Evolutionary conservation across 345 rosid genomes (phyloP).

Genomic region (Gossypium australe): DNA sequence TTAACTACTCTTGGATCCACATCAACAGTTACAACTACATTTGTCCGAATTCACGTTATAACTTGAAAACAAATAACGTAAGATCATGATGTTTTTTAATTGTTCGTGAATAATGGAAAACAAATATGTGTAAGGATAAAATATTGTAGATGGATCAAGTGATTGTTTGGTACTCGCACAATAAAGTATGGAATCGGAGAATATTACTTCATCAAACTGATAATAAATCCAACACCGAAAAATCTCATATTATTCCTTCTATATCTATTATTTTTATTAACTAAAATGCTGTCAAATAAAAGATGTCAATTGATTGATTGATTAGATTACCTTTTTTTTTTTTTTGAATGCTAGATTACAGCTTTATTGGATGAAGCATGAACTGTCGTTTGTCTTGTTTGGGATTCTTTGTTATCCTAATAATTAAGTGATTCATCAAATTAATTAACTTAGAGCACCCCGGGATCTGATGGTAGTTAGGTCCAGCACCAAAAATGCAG

Average conservation of each 20-base stretch:
- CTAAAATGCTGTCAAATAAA: background rate
- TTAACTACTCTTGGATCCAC: background rate
- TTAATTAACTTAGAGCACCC: background rate
- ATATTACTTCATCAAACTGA: background rate
- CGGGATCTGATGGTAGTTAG: background rate
- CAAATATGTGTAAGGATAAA: background rate
- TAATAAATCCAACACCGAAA: constrained; percentile 6
- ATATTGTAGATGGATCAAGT: background rate
- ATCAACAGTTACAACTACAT: background rate
- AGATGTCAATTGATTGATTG: background rate
- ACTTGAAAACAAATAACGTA: no score
- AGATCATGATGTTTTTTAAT: no score
- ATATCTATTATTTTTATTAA: background rate
- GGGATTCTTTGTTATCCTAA: background rate
- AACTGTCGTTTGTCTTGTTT: constrained; percentile 10
- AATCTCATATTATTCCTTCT: background rate
- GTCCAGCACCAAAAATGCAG: background rate
- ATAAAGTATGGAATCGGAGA: background rate
- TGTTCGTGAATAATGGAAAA: no score
- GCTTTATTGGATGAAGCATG: background rate
- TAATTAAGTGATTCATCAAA: background rate
- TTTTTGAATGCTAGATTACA: background rate
- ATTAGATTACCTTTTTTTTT: background rate
- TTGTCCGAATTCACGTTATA: no score
- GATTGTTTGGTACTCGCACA: no score